phyloP scores from a whole-genome alignment of 192 early-diverging fungal species.

The Chytriomyces confervae region DNA sequence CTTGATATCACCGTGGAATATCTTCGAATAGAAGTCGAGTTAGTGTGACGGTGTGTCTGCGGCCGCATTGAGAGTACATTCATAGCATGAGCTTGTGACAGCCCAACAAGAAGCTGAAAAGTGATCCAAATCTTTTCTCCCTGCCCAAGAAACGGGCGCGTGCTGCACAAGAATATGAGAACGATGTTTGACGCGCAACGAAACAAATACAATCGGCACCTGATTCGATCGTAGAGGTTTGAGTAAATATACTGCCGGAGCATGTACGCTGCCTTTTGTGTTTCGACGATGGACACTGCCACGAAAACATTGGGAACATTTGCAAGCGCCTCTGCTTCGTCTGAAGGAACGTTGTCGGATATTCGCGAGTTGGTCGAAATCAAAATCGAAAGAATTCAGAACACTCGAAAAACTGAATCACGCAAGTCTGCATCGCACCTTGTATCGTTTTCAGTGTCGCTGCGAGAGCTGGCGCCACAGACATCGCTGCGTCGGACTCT shows the following conservation, averaged over 20 bases:
- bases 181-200: background rate
- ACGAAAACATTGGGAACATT: slow-evolving; percentile 80
- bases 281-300: slow-evolving; percentile 83
- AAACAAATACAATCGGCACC: slow-evolving; percentile 44
- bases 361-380: too few species aligned
- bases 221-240: slow-evolving; percentile 96
- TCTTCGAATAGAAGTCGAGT: slow-evolving; percentile 39
- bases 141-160: slow-evolving; percentile 85
- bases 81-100: slow-evolving; percentile 78
- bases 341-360: slow-evolving; percentile 38
- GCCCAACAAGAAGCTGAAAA: slow-evolving; percentile 81
- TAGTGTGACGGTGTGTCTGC: background rate
- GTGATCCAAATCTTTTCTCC: slow-evolving; percentile 96
- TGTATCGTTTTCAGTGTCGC: slow-evolving; percentile 61
- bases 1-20: slow-evolving; percentile 96
- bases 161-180: slow-evolving; percentile 57
- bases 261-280: slow-evolving; percentile 87
- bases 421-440: slow-evolving; percentile 46
- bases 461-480: slow-evolving; percentile 34
- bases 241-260: slow-evolving; percentile 87
- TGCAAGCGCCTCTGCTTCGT: slow-evolving; percentile 66
- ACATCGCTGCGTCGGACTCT: slow-evolving; percentile 40
- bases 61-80: slow-evolving; percentile 42
- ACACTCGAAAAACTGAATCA: too few species aligned
- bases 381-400: too few species aligned